phyloP scores from a whole-genome alignment of 1,284 basidiomycete genomes.

The Pseudozyma sp. region DNA sequence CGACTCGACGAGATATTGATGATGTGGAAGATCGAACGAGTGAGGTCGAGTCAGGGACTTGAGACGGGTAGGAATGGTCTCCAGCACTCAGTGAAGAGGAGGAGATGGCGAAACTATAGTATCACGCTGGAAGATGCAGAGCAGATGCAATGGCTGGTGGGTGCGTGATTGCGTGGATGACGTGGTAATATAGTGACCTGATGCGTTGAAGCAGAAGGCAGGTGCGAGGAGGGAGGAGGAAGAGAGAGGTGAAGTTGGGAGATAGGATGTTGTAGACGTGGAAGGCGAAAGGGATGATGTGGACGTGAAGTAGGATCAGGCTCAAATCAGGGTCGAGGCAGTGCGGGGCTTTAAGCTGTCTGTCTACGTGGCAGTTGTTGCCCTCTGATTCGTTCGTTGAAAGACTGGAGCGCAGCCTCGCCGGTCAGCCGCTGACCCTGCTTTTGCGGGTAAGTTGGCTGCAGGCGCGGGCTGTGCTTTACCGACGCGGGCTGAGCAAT shows the following conservation, averaged over 20 bases:
- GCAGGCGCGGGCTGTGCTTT: constrained; percentile 4
- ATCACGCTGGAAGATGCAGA: not conserved
- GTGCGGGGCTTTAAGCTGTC: constrained; percentile 24
- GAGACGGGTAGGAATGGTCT: constrained; percentile 10
- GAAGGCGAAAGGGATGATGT: constrained; percentile 17
- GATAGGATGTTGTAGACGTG: constrained; percentile 21
- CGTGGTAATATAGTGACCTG: constrained; percentile 14
- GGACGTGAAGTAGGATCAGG: constrained; percentile 10
- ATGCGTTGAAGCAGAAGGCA: constrained; percentile 39
- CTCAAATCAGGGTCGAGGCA: constrained; percentile 4
- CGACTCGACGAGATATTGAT: constrained; percentile 8
- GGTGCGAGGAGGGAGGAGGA: constrained; percentile 6
- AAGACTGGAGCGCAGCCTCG: no score
- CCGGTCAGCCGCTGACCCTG: no score
- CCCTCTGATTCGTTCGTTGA: not conserved
- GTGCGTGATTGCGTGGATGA: constrained; percentile 2
- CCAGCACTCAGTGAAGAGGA: constrained; percentile 50
- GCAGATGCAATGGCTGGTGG: not conserved
- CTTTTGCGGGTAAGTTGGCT: no score
- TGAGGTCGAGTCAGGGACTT: not conserved
- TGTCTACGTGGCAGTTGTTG: constrained; percentile 39
- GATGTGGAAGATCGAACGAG: constrained; percentile 11
- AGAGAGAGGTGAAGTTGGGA: not conserved
- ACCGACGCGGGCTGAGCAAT: not conserved
- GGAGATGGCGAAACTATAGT: constrained; percentile 12